Conservation (phyloP, 345 rosid genomes). For the Cardamine occulta region DNA sequence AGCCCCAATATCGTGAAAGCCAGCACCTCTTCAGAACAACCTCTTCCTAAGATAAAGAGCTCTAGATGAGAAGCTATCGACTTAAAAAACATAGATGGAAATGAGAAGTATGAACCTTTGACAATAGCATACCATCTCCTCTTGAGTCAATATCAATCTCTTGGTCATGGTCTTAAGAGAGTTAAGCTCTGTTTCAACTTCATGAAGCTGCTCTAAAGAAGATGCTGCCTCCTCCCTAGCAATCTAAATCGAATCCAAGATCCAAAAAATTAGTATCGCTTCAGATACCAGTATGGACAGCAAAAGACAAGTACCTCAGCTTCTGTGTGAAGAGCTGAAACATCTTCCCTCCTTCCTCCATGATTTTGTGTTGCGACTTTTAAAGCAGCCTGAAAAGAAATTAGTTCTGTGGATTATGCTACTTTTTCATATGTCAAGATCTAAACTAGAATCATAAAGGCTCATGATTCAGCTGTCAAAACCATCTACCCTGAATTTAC, state of each 20-base stretch:
- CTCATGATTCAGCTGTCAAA: constrained; percentile 20
- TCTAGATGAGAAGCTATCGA: constrained; percentile 47
- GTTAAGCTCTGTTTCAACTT: constrained; percentile 64
- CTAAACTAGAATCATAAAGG: neutral
- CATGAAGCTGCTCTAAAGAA: constrained; percentile 68
- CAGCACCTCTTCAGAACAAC: constrained; percentile 97
- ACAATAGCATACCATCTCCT: constrained; percentile 77
- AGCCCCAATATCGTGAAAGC: constrained; percentile 98
- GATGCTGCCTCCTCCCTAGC: constrained; percentile 72
- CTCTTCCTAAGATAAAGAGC: constrained; percentile 79
- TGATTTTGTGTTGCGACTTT: constrained; percentile 59
- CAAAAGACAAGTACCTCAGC: constrained; percentile 65
- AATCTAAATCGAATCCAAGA: constrained; percentile 49
- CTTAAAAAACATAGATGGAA: constrained; percentile 27
- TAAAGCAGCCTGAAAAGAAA: constrained; percentile 69
- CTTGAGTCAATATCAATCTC: constrained; percentile 76
- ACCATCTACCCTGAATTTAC: neutral
- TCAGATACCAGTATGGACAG: constrained; percentile 15
- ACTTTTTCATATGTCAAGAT: constrained; percentile 28
- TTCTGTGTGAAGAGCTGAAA: constrained; percentile 65
- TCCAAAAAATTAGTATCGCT: constrained; percentile 24
- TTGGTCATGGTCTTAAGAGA: constrained; percentile 67
- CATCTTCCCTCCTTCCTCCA: constrained; percentile 54
- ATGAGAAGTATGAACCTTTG: constrained; percentile 14
- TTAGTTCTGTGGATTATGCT: constrained; percentile 23